phyloP scores from a whole-genome alignment of 2,329 filamentous ascomycete genomes.

The Neonectria coccinea region DNA sequence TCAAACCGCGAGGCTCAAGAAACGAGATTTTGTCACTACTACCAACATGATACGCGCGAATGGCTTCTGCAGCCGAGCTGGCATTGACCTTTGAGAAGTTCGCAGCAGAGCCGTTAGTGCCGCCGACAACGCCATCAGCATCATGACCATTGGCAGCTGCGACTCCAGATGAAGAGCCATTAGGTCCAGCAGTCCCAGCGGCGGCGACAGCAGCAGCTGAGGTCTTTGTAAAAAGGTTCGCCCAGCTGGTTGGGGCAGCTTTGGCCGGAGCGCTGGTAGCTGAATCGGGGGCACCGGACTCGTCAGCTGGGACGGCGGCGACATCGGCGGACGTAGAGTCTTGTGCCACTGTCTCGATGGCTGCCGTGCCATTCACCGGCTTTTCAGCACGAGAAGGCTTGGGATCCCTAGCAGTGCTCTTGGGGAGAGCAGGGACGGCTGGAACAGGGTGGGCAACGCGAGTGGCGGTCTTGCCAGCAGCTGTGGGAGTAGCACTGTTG shows the following conservation, averaged over 20 bases:
- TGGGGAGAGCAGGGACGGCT: slow-evolving; percentile 61
- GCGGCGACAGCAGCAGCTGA: slow-evolving; percentile 25
- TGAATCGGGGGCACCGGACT: slow-evolving; percentile 28
- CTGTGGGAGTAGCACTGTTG: slow-evolving; percentile 38
- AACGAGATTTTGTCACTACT: slow-evolving; percentile 78
- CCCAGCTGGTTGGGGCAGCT: slow-evolving; percentile 54
- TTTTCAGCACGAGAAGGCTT: slow-evolving; percentile 45
- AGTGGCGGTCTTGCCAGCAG: slow-evolving; percentile 44
- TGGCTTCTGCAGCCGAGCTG: slow-evolving; percentile 79
- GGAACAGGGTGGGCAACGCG: slow-evolving; percentile 57
- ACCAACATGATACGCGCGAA: slow-evolving; percentile 78
- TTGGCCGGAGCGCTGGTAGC: slow-evolving; percentile 42
- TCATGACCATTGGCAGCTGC: slow-evolving; percentile 43
- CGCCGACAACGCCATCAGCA: slow-evolving; percentile 28
- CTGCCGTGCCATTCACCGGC: slow-evolving; percentile 37
- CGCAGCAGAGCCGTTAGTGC: slow-evolving; percentile 42
- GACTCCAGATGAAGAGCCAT: slow-evolving; percentile 45
- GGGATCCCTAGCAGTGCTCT: slow-evolving; percentile 49
- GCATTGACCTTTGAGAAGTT: slow-evolving; percentile 60
- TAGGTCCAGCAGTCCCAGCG: slow-evolving; percentile 30
- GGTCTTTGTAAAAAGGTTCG: slow-evolving; percentile 53
- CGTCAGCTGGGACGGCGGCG: slow-evolving; percentile 43
- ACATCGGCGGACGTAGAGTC: slow-evolving; percentile 26
- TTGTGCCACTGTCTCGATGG: slow-evolving; percentile 31
- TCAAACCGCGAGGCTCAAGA: slow-evolving; percentile 90